Evolutionary conservation across 768 basidiomycete species (phyloP).

Genomic region (Boletus insuetus): DNA sequence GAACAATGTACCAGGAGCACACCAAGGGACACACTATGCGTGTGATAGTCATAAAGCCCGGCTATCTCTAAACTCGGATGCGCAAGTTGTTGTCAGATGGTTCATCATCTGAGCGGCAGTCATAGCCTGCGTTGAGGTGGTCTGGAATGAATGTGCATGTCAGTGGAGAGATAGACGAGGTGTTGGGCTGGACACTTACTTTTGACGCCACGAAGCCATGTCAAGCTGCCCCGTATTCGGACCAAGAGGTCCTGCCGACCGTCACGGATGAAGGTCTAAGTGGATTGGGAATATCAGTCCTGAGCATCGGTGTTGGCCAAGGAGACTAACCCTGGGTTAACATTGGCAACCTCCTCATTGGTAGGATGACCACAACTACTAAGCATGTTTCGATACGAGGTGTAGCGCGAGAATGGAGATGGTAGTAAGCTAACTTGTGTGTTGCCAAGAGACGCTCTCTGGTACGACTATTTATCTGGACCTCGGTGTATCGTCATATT

Average conservation of each 20-base stretch:
- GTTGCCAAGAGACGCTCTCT: too few species aligned
- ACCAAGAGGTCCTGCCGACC: background rate
- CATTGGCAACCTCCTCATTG: too few species aligned
- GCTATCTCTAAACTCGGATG: conserved; percentile 22
- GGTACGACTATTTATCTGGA: conserved; percentile 1
- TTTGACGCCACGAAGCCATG: background rate
- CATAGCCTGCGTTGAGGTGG: background rate
- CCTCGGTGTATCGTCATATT: background rate
- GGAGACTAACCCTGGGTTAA: background rate
- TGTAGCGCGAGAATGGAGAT: too few species aligned
- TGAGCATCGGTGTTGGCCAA: background rate
- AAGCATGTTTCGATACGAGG: too few species aligned
- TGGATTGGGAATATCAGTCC: too few species aligned
- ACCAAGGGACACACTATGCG: conserved; percentile 25
- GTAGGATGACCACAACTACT: too few species aligned
- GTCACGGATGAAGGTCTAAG: background rate
- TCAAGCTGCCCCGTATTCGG: conserved; percentile 17
- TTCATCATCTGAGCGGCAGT: conserved; percentile 16
- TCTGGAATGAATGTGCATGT: background rate
- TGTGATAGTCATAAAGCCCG: conserved; percentile 28
- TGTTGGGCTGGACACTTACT: background rate
- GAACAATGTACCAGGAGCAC: conserved; percentile 16
- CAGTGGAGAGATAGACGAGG: background rate
- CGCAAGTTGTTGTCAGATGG: conserved; percentile 2
- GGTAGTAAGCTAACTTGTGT: too few species aligned